These are phyloP conservation scores for Auxenochlorella pyrenoidosa DNA, from an alignment of 139 green algal genomes.

Conservation along the genomic window DNA sequence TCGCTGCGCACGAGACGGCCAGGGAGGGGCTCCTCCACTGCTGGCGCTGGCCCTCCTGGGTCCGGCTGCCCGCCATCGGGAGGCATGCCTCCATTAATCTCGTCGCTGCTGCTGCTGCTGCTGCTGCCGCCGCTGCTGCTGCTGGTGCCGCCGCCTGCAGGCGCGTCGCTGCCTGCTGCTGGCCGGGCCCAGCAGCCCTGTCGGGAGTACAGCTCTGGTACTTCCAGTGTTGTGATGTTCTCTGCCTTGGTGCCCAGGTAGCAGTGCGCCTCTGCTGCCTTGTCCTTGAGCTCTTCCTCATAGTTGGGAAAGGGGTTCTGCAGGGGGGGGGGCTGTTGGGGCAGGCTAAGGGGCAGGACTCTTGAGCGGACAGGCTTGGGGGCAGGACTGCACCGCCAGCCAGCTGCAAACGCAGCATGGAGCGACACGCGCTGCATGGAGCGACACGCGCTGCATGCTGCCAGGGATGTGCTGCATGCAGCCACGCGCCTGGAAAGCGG, in stretches of 20 bases:
- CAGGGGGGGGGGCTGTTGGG: too few relatives aligned
- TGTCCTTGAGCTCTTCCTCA: neutral
- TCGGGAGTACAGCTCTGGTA: neutral
- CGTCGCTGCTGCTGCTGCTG: neutral
- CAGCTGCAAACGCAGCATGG: neutral
- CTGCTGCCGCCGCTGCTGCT: neutral
- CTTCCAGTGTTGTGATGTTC: neutral
- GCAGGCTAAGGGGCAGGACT: neutral
- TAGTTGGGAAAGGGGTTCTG: neutral
- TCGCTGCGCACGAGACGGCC: neutral
- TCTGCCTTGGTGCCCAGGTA: neutral
- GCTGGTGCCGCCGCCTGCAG: too few relatives aligned
- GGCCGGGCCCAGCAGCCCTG: neutral
- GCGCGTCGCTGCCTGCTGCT: neutral
- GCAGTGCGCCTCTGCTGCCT: neutral
- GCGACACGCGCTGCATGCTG: too few relatives aligned
- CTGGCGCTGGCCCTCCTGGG: neutral
- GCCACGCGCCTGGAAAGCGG: neutral
- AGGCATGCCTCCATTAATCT: too few relatives aligned
- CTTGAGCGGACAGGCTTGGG: too few relatives aligned
- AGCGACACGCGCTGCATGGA: too few relatives aligned
- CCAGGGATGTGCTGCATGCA: too few relatives aligned
- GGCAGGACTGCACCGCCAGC: neutral
- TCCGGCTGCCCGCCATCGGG: too few relatives aligned
- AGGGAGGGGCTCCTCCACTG: neutral